phyloP scores from a whole-genome alignment of 805 yeast species.

The Helenozyma baotianmanensis region DNA sequence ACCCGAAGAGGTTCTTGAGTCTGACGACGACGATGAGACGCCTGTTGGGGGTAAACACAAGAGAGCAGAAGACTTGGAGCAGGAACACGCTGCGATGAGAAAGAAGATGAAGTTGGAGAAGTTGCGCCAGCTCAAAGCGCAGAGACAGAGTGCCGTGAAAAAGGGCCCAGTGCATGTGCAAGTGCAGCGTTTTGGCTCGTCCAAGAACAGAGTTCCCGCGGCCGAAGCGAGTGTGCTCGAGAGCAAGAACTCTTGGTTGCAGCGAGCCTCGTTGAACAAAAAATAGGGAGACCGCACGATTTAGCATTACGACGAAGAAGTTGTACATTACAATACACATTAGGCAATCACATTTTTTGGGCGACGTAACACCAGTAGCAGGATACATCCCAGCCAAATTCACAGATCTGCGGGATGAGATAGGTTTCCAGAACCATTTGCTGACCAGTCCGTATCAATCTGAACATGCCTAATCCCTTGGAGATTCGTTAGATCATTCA shows the following conservation, averaged over 20 bases:
- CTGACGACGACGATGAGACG: slow-evolving; percentile 14
- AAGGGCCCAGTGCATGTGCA: slow-evolving; percentile 40
- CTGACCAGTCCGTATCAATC: too few species aligned
- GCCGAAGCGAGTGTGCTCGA: slow-evolving; percentile 30
- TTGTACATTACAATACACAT: too few species aligned
- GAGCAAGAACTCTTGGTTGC: slow-evolving; percentile 36
- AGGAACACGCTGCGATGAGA: slow-evolving; percentile 23
- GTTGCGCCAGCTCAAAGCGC: slow-evolving; percentile 22
- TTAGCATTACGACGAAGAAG: too few species aligned
- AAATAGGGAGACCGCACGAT: slow-evolving; percentile 17
- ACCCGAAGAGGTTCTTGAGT: slow-evolving; percentile 36
- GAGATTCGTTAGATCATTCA: too few species aligned
- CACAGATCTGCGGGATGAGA: too few species aligned
- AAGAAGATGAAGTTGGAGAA: slow-evolving; percentile 31
- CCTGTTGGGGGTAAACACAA: slow-evolving; percentile 24
- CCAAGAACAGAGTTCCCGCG: slow-evolving; percentile 29
- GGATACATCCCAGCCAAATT: too few species aligned
- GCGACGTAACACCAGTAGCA: too few species aligned
- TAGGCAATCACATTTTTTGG: too few species aligned
- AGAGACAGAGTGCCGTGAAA: slow-evolving; percentile 23
- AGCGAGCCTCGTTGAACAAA: slow-evolving; percentile 33
- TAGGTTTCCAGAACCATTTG: too few species aligned
- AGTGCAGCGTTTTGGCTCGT: slow-evolving; percentile 22
- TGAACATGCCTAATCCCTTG: too few species aligned
- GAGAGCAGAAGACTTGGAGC: slow-evolving; percentile 30